phyloP scores from a whole-genome alignment of 2,329 filamentous ascomycete genomes.

The Aspergillus terreus region DNA sequence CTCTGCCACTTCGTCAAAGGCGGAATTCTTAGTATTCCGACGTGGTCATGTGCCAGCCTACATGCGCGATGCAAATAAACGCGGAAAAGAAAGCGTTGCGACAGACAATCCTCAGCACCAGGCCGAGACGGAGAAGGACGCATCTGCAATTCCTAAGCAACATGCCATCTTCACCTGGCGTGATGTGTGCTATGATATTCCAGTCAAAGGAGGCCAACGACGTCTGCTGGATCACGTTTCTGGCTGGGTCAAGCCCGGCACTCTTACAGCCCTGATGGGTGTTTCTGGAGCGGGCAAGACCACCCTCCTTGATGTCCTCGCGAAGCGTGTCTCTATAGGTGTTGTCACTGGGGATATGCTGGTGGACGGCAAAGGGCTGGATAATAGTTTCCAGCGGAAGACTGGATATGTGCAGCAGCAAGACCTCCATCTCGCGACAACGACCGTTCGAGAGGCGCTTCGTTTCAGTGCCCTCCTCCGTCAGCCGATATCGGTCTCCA shows the following conservation, averaged over 20 bases:
- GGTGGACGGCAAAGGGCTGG: constrained; percentile 57
- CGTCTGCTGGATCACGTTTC: constrained; percentile 53
- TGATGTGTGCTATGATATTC: constrained; percentile 54
- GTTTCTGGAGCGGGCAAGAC: constrained; percentile 63
- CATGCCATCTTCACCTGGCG: constrained; percentile 50
- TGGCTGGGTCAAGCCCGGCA: constrained; percentile 55
- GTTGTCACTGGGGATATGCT: constrained; percentile 65
- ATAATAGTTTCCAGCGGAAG: constrained; percentile 59
- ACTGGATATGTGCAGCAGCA: constrained; percentile 67
- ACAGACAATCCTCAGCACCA: constrained; percentile 13
- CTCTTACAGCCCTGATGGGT: constrained; percentile 57
- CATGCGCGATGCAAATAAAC: constrained; percentile 23
- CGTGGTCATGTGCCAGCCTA: constrained; percentile 49
- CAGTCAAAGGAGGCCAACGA: constrained; percentile 49
- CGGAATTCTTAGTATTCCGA: constrained; percentile 67
- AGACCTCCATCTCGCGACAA: constrained; percentile 75
- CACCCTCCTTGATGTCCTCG: constrained; percentile 56
- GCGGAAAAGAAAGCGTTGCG: constrained; percentile 14
- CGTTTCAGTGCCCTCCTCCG: constrained; percentile 80
- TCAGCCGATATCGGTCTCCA: constrained; percentile 68
- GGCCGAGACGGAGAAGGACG: constrained; percentile 12
- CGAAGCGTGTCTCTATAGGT: constrained; percentile 57
- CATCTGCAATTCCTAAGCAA: constrained; percentile 29
- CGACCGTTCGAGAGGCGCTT: constrained; percentile 82
- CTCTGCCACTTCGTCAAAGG: constrained; percentile 59